Base-by-base conservation (phyloP, 2,329 filamentous ascomycete species). In the Botryotinia narcissicola region DNA sequence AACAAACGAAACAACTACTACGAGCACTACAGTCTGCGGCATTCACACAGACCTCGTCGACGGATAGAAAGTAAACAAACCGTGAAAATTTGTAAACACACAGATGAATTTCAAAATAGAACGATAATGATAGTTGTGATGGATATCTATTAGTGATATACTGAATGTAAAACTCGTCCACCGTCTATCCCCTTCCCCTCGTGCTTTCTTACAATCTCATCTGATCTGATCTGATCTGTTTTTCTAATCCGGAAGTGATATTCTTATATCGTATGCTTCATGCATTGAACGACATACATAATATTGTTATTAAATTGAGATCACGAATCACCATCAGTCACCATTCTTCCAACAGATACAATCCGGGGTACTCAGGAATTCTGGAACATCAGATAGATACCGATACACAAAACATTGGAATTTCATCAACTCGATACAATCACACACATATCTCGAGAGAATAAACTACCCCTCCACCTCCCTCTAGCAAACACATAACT, bases 261-360 rank as follows among this genome's bases (percentile, higher is more conserved):
- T 54, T 67, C 22, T 51, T 20, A 25, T 29, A 63, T 51, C 32
- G 22, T 51, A 54, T 40, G 9, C 64, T 54, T 67, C 35, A 67
- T 54, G 46, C 46, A 67, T 67, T 42, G 42, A 22, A 46, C 48
- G 16, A 54, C 25, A 42, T 68, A 42, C 46, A 67, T 29, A 68
- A 68, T 57, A 68, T 68, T 68, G 64, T 57, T 57, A 57, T 57
- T 29, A 29, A 42, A 68, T 29, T 42, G 14, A 57, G 51, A 57
- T 57, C n/a, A 29, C n/a, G 51, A 57, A 18, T 29, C 51, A 32
- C 14, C 51, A 57, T 57, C 48, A 22, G 44, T 48, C 64, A 54
- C 35, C 48, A 68, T 51, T 46, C n/a, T 29, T 46, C 62, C 44
- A 9, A 22, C 10, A 14, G 22, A 32, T 12, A 32, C 61, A 29